These are phyloP conservation scores for Colletotrichum godetiae DNA, from an alignment of 2,329 filamentous ascomycete genomes.

Conservation along the genomic window DNA sequence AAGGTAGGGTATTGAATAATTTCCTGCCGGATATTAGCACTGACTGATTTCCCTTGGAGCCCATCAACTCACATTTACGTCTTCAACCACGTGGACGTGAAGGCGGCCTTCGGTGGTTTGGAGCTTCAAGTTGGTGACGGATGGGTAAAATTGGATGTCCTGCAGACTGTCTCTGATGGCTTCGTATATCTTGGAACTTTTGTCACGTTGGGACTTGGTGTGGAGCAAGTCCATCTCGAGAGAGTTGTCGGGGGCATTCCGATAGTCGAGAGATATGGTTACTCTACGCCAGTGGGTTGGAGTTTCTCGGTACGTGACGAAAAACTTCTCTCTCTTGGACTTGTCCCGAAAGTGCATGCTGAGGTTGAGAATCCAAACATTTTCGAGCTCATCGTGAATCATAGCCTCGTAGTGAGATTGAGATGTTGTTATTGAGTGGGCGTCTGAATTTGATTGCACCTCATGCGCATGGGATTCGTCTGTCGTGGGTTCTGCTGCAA, in stretches of 20 bases:
- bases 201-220: conserved; percentile 88
- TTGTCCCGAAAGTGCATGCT: conserved; percentile 98
- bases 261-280: conserved; percentile 94
- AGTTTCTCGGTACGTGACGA: conserved; percentile 89
- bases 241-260: conserved; percentile 81
- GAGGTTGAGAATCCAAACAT: conserved; percentile 93
- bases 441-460: conserved; percentile 50
- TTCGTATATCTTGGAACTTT: conserved; percentile 93
- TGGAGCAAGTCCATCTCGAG: conserved; percentile 85
- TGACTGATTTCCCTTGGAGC: conserved; percentile 18
- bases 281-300: conserved; percentile 86
- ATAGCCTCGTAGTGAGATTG: conserved; percentile 65
- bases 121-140: conserved; percentile 94
- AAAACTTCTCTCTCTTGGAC: conserved; percentile 96
- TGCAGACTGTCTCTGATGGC: conserved; percentile 89
- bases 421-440: conserved; percentile 61
- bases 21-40: conserved; percentile 62
- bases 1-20: conserved; percentile 87
- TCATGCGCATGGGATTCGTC: conserved; percentile 41
- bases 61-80: conserved; percentile 74
- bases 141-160: conserved; percentile 97
- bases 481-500: neutral
- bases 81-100: conserved; percentile 98
- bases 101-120: conserved; percentile 88
- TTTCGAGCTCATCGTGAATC: conserved; percentile 85